Evolutionary conservation across 768 basidiomycete species (phyloP).

Genomic region (Suillus fuscotomentosus): DNA sequence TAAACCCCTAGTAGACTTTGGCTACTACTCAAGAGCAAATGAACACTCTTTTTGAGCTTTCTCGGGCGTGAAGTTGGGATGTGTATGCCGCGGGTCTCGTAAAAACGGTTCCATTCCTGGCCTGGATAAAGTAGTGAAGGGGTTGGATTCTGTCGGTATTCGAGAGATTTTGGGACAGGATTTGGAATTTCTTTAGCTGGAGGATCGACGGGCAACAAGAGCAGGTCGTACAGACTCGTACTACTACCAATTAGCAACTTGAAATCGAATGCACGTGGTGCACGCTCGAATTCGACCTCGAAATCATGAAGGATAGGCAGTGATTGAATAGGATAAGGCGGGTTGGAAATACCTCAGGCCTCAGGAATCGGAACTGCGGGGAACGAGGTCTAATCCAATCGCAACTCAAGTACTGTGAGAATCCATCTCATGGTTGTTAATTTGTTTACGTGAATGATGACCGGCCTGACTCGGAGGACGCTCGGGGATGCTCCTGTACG

Average conservation of each 20-base stretch:
- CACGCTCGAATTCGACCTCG: constrained; percentile 37
- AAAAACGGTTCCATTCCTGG: background rate
- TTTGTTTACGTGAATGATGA: no score
- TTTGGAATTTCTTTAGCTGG: constrained; percentile 74
- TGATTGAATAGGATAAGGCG: constrained; percentile 46
- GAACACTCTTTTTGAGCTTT: background rate
- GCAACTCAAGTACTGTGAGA: background rate
- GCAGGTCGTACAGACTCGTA: constrained; percentile 22
- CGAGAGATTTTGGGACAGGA: constrained; percentile 79
- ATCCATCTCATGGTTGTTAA: background rate
- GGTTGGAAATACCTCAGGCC: constrained; percentile 54
- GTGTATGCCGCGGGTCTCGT: background rate
- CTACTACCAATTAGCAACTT: constrained; percentile 20
- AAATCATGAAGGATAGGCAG: constrained; percentile 58
- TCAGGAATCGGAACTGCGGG: constrained; percentile 18
- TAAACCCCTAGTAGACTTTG: background rate
- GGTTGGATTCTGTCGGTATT: constrained; percentile 44
- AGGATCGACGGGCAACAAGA: constrained; percentile 60
- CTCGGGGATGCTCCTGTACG: no score
- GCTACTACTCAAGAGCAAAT: background rate
- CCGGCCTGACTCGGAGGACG: no score
- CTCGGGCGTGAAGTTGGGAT: background rate
- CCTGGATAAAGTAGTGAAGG: constrained; percentile 12
- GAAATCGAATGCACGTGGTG: constrained; percentile 67
- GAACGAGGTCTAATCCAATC: no score